Evolutionary conservation across 139 green algal species (phyloP).

Genomic region (Deuterostichococcus epilithicus): DNA sequence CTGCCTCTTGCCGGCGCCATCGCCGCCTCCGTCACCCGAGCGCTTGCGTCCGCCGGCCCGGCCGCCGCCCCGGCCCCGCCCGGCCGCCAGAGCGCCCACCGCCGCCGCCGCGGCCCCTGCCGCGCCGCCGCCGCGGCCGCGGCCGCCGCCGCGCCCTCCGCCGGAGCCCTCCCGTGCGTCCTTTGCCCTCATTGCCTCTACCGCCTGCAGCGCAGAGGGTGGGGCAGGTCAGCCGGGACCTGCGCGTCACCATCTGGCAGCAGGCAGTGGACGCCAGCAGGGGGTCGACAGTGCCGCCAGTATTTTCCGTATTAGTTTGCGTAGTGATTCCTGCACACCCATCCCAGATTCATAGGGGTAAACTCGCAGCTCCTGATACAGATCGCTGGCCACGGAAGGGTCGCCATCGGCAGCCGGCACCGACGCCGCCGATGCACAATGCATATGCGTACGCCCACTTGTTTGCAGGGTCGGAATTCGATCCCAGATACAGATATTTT

Average conservation of each 20-base stretch:
- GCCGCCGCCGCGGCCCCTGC: constrained; percentile 12
- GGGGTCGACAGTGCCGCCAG: not conserved
- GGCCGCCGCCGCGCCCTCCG: constrained; percentile 22
- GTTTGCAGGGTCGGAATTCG: not conserved
- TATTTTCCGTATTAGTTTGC: not conserved
- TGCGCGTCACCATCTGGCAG: not conserved
- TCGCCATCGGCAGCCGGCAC: too few relatives aligned
- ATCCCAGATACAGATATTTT: too few relatives aligned
- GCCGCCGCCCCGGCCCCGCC: constrained; percentile 14
- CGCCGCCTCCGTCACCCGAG: not conserved
- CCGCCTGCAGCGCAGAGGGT: not conserved
- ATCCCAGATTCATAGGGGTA: not conserved
- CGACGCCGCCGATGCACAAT: too few relatives aligned
- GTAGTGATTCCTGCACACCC: not conserved
- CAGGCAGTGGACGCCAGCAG: not conserved
- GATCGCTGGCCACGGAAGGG: too few relatives aligned
- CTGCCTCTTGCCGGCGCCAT: constrained; percentile 3
- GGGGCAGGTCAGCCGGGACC: not conserved
- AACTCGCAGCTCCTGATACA: too few relatives aligned
- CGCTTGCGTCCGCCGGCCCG: constrained; percentile 5
- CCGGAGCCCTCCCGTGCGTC: constrained; percentile 3
- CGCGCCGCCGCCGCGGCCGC: constrained; percentile 17
- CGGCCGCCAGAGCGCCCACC: not conserved
- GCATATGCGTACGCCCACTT: too few relatives aligned
- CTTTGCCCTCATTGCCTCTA: not conserved